These are phyloP conservation scores for Pythium folliculosum DNA, from an alignment of 352 stramenopile species.

Conservation along the genomic window DNA sequence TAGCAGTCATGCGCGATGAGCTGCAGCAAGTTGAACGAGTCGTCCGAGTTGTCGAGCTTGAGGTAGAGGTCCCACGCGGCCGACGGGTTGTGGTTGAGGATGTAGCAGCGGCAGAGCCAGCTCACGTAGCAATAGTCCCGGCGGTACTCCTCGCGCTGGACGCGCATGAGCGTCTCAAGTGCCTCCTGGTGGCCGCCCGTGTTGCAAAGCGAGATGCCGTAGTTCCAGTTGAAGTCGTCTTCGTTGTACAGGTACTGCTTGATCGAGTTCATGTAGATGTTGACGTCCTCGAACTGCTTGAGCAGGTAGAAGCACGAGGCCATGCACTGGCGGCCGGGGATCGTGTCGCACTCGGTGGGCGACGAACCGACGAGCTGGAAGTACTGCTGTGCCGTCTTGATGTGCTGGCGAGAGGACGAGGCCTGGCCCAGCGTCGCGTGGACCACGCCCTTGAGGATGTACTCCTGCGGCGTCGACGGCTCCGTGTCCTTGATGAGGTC, in stretches of 20 bases:
- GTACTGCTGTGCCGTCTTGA: conserved; percentile 94
- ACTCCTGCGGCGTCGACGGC: conserved; percentile 92
- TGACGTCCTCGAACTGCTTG: conserved; percentile 96
- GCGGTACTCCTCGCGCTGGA: conserved; percentile 92
- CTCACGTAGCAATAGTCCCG: conserved; percentile 93
- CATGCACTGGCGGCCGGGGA: conserved; percentile 97
- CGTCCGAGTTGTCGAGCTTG: conserved; percentile 94
- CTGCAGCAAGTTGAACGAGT: conserved; percentile 95
- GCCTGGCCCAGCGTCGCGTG: conserved; percentile 91
- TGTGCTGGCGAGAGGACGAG: conserved; percentile 87
- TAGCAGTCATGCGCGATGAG: conserved; percentile 98
- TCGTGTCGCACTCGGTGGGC: conserved; percentile 95
- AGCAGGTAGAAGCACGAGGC: conserved; percentile 96
- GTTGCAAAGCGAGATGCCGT: conserved; percentile 92
- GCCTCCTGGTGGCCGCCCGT: conserved; percentile 92
- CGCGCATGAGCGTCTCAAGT: conserved; percentile 91
- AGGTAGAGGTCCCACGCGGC: conserved; percentile 96
- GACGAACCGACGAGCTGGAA: conserved; percentile 94
- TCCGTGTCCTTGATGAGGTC: conserved; percentile 96
- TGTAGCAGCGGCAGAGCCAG: conserved; percentile 92
- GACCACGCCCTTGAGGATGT: conserved; percentile 91
- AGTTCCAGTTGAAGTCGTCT: conserved; percentile 99
- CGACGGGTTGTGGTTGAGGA: conserved; percentile 93
- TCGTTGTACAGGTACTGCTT: conserved; percentile 97
- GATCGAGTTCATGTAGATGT: conserved; percentile 97